Base-by-base conservation (phyloP, 129 eudicot genomes). In the Chrysanthemum lavandulifolium region DNA sequence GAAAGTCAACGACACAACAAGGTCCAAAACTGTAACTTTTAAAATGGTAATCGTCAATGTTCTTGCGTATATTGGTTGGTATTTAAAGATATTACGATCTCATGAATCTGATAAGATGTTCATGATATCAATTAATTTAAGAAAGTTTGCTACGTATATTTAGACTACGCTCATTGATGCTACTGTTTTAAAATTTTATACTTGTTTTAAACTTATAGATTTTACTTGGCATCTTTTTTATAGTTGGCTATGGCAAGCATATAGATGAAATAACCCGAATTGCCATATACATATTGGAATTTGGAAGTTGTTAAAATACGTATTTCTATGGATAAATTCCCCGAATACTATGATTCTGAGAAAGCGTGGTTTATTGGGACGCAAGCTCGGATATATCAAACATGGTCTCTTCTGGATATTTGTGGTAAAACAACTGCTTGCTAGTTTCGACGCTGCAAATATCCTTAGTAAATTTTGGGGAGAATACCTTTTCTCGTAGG, bases 171-270 rank as follows among this genome's bases (percentile, higher is more conserved):
- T 33, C 1, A 33, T 33, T 33, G 43, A 33, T 6, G 43, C 43
- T 33, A 5, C 8, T 33, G 8, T 6, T 6, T 33, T 5, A 33
- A 33, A 36, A 36, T 5, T 5, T 6, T 5, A 1, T 36, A 6
- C 43, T 36, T 36, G 43, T 36, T 36, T 36, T 36, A 36, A 36
- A 36, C 43, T 36, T 31, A 0, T 1, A 27, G 43, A 36, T 12
- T 15, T 72, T 56, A 58, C 13, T 69, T 19, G 10, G 16, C 49
- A 2, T 27, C 64, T 31, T 65, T 51, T 5, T 73, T 74, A 31
- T 92, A 93, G 98, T 81, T 93, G 25, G 89, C 98, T 1, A 92
- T 87, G 72, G 95, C 96, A 40, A 82, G 92, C 86, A 89, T 93
- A 72, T 89, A 93, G 85, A 85, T 93, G 98, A 87, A 90, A 10